phyloP scores from a whole-genome alignment of 768 basidiomycete genomes.

The Boletus patriciae region DNA sequence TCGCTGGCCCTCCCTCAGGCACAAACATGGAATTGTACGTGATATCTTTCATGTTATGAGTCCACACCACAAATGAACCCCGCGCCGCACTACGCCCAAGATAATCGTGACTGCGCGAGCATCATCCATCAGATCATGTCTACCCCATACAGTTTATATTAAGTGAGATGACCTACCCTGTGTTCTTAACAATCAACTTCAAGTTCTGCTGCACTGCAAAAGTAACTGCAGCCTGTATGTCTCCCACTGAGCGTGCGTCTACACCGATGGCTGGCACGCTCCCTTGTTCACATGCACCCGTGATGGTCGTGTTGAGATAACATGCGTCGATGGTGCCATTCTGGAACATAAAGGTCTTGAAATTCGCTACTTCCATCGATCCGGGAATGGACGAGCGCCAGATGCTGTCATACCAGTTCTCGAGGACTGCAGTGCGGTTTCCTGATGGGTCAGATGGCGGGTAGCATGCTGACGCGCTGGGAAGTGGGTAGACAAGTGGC shows the following conservation, averaged over 20 bases:
- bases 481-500: slow-evolving; percentile 16
- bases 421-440: slow-evolving; percentile 37
- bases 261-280: slow-evolving; percentile 28
- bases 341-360: slow-evolving; percentile 34
- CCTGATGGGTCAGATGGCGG: slow-evolving; percentile 28
- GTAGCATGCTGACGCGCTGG: slow-evolving; percentile 21
- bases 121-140: background rate
- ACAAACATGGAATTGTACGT: slow-evolving; percentile 31
- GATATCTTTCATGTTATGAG: slow-evolving; percentile 43
- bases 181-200: slow-evolving; percentile 30
- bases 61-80: slow-evolving; percentile 44
- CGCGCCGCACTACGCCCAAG: slow-evolving; percentile 42
- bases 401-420: slow-evolving; percentile 32
- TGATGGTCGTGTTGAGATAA: slow-evolving; percentile 34
- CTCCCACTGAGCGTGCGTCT: slow-evolving; percentile 21
- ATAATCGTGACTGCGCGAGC: slow-evolving; percentile 35
- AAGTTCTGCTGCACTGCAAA: slow-evolving; percentile 26
- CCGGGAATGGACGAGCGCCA: slow-evolving; percentile 46
- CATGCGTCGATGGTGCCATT: slow-evolving; percentile 47
- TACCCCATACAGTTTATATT: background rate
- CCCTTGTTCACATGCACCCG: slow-evolving; percentile 23
- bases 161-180: slow-evolving; percentile 19
- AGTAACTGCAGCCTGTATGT: slow-evolving; percentile 27
- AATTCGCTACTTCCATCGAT: slow-evolving; percentile 38
- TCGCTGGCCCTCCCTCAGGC: slow-evolving; percentile 33